A percentile compares a stretch with the other conserved stretches of the same genome.
These are phyloP conservation scores for Rhypophila decipiens DNA, from an alignment of 495 filamentous ascomycete species.

Conservation along the genomic window DNA sequence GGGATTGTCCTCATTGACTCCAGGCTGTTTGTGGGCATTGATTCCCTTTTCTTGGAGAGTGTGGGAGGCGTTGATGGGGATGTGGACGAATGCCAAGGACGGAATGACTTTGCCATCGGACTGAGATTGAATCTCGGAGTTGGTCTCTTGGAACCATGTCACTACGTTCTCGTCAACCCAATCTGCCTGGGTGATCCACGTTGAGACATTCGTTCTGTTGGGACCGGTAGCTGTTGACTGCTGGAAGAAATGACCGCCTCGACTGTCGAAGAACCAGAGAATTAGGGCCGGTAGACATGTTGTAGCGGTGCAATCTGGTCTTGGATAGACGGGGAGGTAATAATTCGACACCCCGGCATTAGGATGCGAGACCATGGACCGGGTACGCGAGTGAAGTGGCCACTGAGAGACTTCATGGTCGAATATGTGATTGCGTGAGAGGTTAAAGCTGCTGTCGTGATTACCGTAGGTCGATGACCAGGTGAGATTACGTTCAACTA, in stretches of 20 bases:
- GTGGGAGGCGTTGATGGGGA: conserved; percentile 54
- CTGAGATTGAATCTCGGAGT: conserved; percentile 28
- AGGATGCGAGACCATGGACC: conserved; percentile 31
- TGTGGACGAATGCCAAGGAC: conserved; percentile 67
- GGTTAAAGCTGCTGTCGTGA: conserved; percentile 60
- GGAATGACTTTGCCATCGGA: conserved; percentile 43
- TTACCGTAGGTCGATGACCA: conserved; percentile 74
- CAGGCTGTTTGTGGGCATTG: conserved; percentile 44
- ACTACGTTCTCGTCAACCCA: conserved; percentile 48
- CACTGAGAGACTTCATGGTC: conserved; percentile 46
- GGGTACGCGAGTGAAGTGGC: conserved; percentile 51
- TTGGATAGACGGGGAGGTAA: conserved; percentile 45
- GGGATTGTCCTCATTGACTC: conserved; percentile 58
- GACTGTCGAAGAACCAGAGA: conserved; percentile 73
- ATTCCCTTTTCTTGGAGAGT: conserved; percentile 44
- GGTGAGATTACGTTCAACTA: conserved; percentile 43
- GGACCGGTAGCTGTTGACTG: conserved; percentile 24
- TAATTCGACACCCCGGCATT: conserved; percentile 64
- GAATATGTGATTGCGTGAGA: conserved; percentile 49
- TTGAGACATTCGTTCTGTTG: no score
- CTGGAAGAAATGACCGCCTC: conserved; percentile 54
- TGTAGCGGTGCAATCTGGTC: conserved; percentile 12
- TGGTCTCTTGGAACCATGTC: conserved; percentile 53
- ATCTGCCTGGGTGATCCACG: conserved; percentile 30
- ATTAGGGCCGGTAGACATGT: conserved; percentile 38